Percentiles rank a stretch among this genome's conserved stretches.
Evolutionary conservation across 306 rosid genomes (phyloP).

Genomic region (Vigna trinervia): DNA sequence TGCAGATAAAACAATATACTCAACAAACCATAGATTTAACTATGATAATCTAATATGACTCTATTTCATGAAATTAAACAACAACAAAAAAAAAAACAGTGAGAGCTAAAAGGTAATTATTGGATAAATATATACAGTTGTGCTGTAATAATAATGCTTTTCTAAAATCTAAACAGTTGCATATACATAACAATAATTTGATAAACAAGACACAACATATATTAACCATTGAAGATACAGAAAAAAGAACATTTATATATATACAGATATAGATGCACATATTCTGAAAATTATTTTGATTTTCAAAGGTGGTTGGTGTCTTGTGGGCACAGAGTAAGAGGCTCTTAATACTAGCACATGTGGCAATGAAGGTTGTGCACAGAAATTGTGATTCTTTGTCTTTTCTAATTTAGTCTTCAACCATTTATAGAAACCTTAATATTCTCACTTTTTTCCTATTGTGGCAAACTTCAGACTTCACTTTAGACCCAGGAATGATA

Average conservation of each 20-base stretch:
- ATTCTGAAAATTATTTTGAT: slow-evolving; percentile 4
- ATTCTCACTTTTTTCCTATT: slow-evolving; percentile 20
- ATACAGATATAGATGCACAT: neutral
- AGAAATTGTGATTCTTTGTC: slow-evolving; percentile 38
- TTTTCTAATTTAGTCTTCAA: slow-evolving; percentile 13
- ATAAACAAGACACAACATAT: neutral
- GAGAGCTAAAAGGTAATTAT: neutral
- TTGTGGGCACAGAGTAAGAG: neutral
- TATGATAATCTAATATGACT: too few species aligned
- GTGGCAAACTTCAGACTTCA: slow-evolving; percentile 21
- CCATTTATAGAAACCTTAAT: slow-evolving; percentile 40
- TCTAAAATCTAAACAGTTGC: neutral
- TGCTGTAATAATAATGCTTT: neutral
- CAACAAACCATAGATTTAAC: too few species aligned
- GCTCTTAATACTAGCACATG: slow-evolving; percentile 29
- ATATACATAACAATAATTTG: neutral
- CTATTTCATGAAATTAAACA: too few species aligned
- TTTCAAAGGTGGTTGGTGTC: neutral
- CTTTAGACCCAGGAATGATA: slow-evolving; percentile 2
- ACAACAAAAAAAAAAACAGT: neutral
- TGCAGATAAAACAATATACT: too few species aligned
- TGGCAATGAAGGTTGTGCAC: slow-evolving; percentile 21
- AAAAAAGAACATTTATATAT: too few species aligned
- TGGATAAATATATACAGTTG: neutral
- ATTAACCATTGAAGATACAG: slow-evolving; percentile 1